These are phyloP conservation scores for Albugo candida DNA, from an alignment of 352 stramenopile genomes.

Conservation along the genomic window DNA sequence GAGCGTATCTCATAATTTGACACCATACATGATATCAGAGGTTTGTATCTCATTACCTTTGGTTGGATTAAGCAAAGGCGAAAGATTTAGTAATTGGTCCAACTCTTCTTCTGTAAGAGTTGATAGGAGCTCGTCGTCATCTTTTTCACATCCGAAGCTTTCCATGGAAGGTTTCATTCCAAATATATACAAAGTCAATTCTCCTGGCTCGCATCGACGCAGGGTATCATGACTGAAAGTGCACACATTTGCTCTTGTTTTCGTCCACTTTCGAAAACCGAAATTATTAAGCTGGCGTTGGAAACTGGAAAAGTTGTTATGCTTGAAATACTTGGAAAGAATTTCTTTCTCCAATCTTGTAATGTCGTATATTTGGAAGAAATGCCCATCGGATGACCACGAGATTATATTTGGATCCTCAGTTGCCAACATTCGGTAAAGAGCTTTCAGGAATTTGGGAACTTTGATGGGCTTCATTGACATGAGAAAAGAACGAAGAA, in stretches of 20 bases:
- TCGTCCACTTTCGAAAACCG: conserved; percentile 69
- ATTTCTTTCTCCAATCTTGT: conserved; percentile 24
- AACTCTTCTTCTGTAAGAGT: no score
- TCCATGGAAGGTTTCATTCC: no score
- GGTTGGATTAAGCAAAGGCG: no score
- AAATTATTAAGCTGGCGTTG: conserved; percentile 59
- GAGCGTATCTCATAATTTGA: no score
- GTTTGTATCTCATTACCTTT: no score
- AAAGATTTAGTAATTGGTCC: no score
- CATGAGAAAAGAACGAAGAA: no score
- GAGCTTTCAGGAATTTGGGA: conserved; percentile 53
- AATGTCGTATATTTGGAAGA: conserved; percentile 53
- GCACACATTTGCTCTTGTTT: conserved; percentile 3
- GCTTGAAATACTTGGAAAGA: conserved; percentile 45
- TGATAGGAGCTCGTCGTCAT: no score
- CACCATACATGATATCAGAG: no score
- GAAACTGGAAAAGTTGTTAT: conserved; percentile 47
- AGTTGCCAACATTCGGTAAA: conserved; percentile 54
- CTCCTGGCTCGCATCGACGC: no score
- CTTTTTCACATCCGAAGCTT: no score
- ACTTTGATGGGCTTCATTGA: conserved; percentile 17
- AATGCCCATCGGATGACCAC: conserved; percentile 42
- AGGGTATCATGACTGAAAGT: conserved; percentile 3
- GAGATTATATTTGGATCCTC: conserved; percentile 49
- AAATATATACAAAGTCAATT: no score